Conservation (phyloP, 1,284 basidiomycete species). For the Bondarzewia mesenterica region DNA sequence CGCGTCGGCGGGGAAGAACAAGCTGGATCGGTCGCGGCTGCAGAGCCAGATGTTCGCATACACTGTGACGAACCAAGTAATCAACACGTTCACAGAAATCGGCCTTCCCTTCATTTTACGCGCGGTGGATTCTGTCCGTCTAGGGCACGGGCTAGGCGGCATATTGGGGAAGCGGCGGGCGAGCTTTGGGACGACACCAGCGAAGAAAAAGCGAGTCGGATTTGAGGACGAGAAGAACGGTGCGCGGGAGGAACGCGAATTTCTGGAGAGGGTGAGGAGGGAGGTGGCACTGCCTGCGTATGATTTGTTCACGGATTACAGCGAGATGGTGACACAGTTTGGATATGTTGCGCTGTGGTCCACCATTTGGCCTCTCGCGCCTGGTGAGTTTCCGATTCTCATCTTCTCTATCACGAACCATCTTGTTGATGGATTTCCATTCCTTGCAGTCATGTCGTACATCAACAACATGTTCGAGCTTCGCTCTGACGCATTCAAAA, state of each 20-base stretch:
- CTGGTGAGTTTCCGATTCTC: constrained; percentile 36
- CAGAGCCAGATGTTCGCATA: constrained; percentile 93
- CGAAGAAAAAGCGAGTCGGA: constrained; percentile 60
- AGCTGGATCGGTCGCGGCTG: constrained; percentile 64
- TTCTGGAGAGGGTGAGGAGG: constrained; percentile 68
- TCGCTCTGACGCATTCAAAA: constrained; percentile 92
- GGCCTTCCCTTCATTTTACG: constrained; percentile 78
- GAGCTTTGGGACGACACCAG: constrained; percentile 11
- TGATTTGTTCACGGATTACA: constrained; percentile 77
- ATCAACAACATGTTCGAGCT: constrained; percentile 90
- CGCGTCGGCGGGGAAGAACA: constrained; percentile 37
- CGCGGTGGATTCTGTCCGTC: constrained; percentile 44
- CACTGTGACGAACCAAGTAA: constrained; percentile 86
- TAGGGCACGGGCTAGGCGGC: constrained; percentile 18
- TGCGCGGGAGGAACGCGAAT: constrained; percentile 58
- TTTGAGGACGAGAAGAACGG: constrained; percentile 56
- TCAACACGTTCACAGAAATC: constrained; percentile 79
- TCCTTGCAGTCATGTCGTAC: constrained; percentile 52
- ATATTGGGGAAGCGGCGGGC: not conserved
- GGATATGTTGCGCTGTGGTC: constrained; percentile 91
- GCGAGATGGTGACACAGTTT: constrained; percentile 94
- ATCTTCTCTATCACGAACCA: not conserved
- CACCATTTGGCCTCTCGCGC: constrained; percentile 90
- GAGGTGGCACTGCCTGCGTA: constrained; percentile 83
- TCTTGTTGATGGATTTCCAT: not conserved